phyloP scores from a whole-genome alignment of 345 rosid genomes.

The Euphorbia peplus region DNA sequence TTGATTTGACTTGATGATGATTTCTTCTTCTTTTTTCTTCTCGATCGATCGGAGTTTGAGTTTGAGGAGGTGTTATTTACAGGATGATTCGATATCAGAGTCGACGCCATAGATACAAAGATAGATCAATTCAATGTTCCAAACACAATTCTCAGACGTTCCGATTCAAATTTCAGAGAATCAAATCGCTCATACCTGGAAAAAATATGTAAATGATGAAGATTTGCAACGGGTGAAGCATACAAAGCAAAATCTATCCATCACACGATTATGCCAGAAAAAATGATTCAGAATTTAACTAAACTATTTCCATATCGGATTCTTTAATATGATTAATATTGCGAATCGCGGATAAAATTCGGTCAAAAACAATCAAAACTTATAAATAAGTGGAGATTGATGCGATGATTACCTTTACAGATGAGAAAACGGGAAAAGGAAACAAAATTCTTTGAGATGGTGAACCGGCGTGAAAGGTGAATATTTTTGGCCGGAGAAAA shows the following conservation, averaged over 20 bases:
- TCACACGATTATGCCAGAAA: too few relatives aligned
- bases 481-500: slow-evolving; percentile 3
- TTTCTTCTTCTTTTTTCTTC: slow-evolving; percentile 67
- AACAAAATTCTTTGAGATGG: neutral
- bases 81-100: slow-evolving; percentile 38
- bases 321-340: too few relatives aligned
- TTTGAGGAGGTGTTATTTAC: too few relatives aligned
- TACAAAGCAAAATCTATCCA: too few relatives aligned
- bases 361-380: neutral
- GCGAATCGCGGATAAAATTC: too few relatives aligned
- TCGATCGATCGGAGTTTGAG: slow-evolving; percentile 44
- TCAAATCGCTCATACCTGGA: neutral
- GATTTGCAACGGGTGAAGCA: too few relatives aligned
- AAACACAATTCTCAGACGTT: neutral
- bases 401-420: slow-evolving; percentile 11
- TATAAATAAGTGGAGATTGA: neutral
- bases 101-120: slow-evolving; percentile 21
- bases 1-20: slow-evolving; percentile 20
- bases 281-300: too few relatives aligned
- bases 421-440: neutral
- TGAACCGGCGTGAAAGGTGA: neutral
- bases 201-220: too few relatives aligned
- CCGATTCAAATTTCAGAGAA: neutral
- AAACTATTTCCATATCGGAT: too few relatives aligned
- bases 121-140: neutral